Base-by-base conservation (phyloP, 768 basidiomycete species). In the Boletus sp. region DNA sequence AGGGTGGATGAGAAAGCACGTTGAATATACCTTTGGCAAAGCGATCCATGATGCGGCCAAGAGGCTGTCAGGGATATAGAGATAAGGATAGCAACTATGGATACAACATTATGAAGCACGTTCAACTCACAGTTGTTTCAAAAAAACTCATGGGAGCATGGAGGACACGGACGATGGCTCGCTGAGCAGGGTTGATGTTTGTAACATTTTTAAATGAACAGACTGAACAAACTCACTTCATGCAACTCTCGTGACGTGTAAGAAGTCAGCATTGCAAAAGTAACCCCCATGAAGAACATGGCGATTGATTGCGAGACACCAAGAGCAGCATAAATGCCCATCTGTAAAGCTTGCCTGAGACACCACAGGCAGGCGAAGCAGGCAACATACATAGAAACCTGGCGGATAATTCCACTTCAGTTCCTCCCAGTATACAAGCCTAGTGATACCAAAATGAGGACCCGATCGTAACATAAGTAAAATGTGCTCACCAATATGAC, bases 81-180 rank as follows among this genome's bases (percentile, higher is more conserved):
- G 24, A 42, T 55, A 28, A 28, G 7, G 3, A 44, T 14, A 14
- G 30, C 3, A 11, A 17, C n/a, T 17, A 24, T 28, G 12, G 12
- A 45, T 29, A 5, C 24, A 11, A 36, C 32, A n/a, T 17, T 7
- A 28, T n/a, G n/a, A n/a, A n/a, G 39, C 44, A 33, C 3, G 44
- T 30, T 40, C 42, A 17, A 65, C 77, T 64, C 64, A 86, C 85
- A 5, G 89, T 91, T 2, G 87, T 93, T 67, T 95, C 94, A 67
- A 93, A 95, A 76, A 93, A 94, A 7, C 84, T 85, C 87, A 92
- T 93, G 0, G 92, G 92, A 1, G 92, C 90, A 67, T 86, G 83
- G 80, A 95, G 82, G 47, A 94, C 81, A 20, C 86, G 82, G 8
- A 76, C 72, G 53, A 90, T 81, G 6, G 90, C 85, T 57, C 72